Percentiles rank a stretch among this genome's conserved stretches.
phyloP scores from a whole-genome alignment of 176 grass and related monocot genomes.

The Panicum miliaceum region DNA sequence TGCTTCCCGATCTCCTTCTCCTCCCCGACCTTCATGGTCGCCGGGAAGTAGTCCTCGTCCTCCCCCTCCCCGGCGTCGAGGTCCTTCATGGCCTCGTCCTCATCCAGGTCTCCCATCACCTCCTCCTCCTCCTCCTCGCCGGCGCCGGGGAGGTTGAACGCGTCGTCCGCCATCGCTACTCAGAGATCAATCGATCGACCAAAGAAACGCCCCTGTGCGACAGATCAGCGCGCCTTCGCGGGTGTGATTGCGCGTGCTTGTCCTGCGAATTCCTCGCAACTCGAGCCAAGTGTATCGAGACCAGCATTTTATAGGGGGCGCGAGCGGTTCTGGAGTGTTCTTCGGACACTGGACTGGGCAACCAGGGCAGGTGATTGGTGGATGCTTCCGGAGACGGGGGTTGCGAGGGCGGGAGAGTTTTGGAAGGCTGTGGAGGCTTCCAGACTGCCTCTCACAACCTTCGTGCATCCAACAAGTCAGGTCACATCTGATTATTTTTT shows the following conservation, averaged over 20 bases:
- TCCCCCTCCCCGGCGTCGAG: slow-evolving; percentile 30
- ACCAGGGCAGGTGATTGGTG: background rate
- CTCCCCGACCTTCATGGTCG: slow-evolving; percentile 60
- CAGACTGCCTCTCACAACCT: background rate
- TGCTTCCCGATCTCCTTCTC: slow-evolving; percentile 90
- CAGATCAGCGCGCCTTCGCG: background rate
- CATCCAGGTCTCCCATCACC: slow-evolving; percentile 1
- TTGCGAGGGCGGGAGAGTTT: background rate
- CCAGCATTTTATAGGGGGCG: background rate
- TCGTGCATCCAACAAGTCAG: background rate
- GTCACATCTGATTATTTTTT: background rate
- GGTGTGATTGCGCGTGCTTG: background rate
- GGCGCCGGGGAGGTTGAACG: slow-evolving; percentile 1
- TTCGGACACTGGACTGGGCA: background rate
- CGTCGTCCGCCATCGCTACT: slow-evolving; percentile 17
- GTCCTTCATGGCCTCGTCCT: slow-evolving; percentile 46
- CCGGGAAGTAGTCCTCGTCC: slow-evolving; percentile 4
- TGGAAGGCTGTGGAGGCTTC: slow-evolving; percentile 50
- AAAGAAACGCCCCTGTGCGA: background rate
- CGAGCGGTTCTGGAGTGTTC: slow-evolving; percentile 44
- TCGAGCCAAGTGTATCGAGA: background rate
- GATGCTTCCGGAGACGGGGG: slow-evolving; percentile 35
- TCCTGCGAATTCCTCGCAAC: background rate
- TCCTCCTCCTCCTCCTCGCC: slow-evolving; percentile 38
- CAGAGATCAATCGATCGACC: background rate